phyloP scores from a whole-genome alignment of 306 rosid species.

The Hippophae gyantsensis region DNA sequence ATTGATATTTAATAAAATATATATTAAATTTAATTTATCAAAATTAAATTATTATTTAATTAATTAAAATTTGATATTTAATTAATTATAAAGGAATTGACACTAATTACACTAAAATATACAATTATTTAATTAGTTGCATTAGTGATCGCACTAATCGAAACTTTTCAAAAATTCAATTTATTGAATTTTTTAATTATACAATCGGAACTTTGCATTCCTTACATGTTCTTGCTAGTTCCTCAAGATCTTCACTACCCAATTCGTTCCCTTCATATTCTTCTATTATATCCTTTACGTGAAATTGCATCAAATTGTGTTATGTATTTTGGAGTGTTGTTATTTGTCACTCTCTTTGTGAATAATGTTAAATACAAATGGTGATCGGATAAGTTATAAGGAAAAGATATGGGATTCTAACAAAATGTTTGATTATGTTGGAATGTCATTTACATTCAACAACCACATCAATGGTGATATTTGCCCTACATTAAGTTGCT shows the following conservation, averaged over 20 bases:
- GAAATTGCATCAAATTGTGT: neutral
- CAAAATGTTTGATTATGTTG: constrained; percentile 75
- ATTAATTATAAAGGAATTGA: too few relatives aligned
- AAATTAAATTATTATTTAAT: too few relatives aligned
- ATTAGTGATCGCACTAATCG: too few relatives aligned
- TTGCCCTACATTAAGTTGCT: constrained; percentile 58
- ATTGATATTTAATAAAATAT: too few relatives aligned
- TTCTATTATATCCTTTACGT: neutral
- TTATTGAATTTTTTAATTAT: too few relatives aligned
- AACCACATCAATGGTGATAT: constrained; percentile 55
- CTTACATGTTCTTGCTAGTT: constrained; percentile 83
- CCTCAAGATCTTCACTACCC: constrained; percentile 89
- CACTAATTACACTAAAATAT: too few relatives aligned
- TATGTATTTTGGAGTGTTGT: neutral
- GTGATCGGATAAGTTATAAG: constrained; percentile 61
- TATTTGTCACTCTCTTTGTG: constrained; percentile 2
- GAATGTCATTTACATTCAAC: constrained; percentile 84
- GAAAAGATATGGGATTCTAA: constrained; percentile 86
- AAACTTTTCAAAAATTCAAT: too few relatives aligned
- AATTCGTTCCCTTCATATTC: constrained; percentile 28
- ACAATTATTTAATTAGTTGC: too few relatives aligned
- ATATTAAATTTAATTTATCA: too few relatives aligned
- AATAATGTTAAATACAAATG: constrained; percentile 13
- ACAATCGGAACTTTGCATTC: constrained; percentile 25
- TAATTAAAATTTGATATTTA: too few relatives aligned